Base-by-base conservation (phyloP, 805 yeast genomes). In the Teunomyces gatunensis region DNA sequence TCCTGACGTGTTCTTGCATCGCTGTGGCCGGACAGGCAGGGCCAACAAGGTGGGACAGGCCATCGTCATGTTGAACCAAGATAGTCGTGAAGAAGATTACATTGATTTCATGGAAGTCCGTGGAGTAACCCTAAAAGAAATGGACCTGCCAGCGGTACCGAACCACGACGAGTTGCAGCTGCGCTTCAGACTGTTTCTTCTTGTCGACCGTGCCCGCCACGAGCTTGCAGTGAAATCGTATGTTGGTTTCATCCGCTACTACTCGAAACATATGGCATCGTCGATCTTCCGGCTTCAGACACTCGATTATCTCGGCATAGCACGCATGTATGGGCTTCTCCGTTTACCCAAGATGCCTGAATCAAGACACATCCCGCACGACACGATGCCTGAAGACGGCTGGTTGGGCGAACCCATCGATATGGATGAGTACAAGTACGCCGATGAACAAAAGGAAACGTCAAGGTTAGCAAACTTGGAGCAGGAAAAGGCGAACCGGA, bases 311-410 rank as follows among this genome's bases (percentile, higher is more conserved):
- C 61, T 83, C 21, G 86, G 84, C 0, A 53, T 87, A 6, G 96
- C 94, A 0, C 77, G 73, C 53, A 75, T 87, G 71, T 90, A 87
- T 64, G 96, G 97, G 1, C 65, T 94, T 2, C 66, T 88, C 37
- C 75, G 97, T 55, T 68, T 92, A 49, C 99, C 99, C 6, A 81
- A 84, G 55, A 94, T 95, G 98, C 99, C 99, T 0, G 99, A 94
- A 61, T 77, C 84, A 18, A 72, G 70, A 46, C 72, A 77, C 54
- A 69, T 83, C 2, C 59, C 74, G 27, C 60, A 68, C 33, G 79
- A 75, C 2, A 54, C 65, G 10, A 68, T 83, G 57, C 87, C 90
- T 0, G 80, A 76, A 44, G 84, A 81, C 51, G 97, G 97, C 1
- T 89, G 91, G 89, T 66, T 88, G 30, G 76, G 83, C 1, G 73